Evolutionary conservation across 179 eudicot species (phyloP), one percentile per base, ranked within the genome.

Genomic region (Corrigiola litoralis): DNA sequence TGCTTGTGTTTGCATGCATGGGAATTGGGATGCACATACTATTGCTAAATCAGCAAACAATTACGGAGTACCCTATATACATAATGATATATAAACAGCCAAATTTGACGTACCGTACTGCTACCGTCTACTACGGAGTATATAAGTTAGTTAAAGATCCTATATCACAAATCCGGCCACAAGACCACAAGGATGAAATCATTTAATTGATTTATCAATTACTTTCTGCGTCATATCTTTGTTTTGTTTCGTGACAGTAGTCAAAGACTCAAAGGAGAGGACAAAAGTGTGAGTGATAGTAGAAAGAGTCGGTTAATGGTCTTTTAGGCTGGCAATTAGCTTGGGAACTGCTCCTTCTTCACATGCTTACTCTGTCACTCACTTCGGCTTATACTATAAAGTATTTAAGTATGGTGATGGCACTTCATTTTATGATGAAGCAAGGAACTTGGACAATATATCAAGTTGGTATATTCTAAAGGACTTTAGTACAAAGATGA

Each of bases 241-340:
- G n/a, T 20, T 18, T 25, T 7, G 38, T 51, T 21, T 27, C 14
- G 8, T 2, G 10, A 17, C n/a, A n/a, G n/a, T n/a, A n/a, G n/a
- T n/a, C n/a, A n/a, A 18, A 27, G 29, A 42, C 71, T 66, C 61
- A 72, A 72, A 58, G 16, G n/a, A 40, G 50, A 58, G 20, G 53
- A 69, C 67, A 61, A 66, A 48, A 31, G 47, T 14, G 61, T 13
- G 25, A 45, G 41, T 33, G 66, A 42, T 18, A 18, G 42, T 36
- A 50, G 33, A 54, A 63, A 59, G 18, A 53, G 68, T 50, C 17
- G 50, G 38, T 28, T 56, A 63, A 56, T 68, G 77, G 69, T 68
- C 47, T 68, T 68, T 58, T 62, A 61, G 65, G 72, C 77, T 74
- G 77, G 38, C 77, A 66, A 54, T 61, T 55, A 55, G 24, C 77